These are phyloP conservation scores for Tolypocladium guangdongense DNA, from an alignment of 2,329 filamentous ascomycete genomes.

Conservation along the genomic window DNA sequence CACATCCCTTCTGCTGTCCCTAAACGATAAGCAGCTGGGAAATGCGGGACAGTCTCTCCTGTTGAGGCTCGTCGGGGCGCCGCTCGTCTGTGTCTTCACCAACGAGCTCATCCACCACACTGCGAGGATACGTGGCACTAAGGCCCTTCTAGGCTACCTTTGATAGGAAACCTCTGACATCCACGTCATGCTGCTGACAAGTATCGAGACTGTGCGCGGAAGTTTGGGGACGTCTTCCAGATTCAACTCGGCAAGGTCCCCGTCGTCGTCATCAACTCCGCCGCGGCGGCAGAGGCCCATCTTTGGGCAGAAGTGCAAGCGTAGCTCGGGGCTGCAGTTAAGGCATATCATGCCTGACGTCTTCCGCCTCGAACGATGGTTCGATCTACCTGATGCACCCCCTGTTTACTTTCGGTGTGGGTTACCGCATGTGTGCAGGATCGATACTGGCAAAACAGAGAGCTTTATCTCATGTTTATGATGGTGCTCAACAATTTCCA, in stretches of 20 bases:
- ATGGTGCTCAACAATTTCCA: constrained; percentile 51
- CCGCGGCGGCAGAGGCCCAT: constrained; percentile 37
- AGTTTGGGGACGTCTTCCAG: constrained; percentile 40
- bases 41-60: constrained; percentile 13
- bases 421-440: constrained; percentile 58
- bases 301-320: constrained; percentile 43
- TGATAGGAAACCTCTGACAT: constrained; percentile 48
- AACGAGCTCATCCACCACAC: constrained; percentile 36
- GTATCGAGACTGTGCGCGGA: constrained; percentile 42
- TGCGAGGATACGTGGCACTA: constrained; percentile 33
- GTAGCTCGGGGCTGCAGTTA: constrained; percentile 44
- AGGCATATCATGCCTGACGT: constrained; percentile 21
- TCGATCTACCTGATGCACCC: constrained; percentile 47
- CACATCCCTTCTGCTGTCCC: constrained; percentile 11
- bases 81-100: constrained; percentile 32
- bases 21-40: constrained; percentile 9
- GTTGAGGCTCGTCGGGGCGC: constrained; percentile 14
- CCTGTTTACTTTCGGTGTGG: constrained; percentile 54
- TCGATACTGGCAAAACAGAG: constrained; percentile 24
- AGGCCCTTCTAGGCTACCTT: constrained; percentile 38
- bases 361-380: constrained; percentile 11
- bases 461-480: constrained; percentile 54
- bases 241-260: constrained; percentile 47
- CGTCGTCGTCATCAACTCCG: constrained; percentile 44
- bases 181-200: constrained; percentile 41